Conservation (phyloP, 2,329 filamentous ascomycete genomes). For the Gnomoniopsis smithogilvyi region DNA sequence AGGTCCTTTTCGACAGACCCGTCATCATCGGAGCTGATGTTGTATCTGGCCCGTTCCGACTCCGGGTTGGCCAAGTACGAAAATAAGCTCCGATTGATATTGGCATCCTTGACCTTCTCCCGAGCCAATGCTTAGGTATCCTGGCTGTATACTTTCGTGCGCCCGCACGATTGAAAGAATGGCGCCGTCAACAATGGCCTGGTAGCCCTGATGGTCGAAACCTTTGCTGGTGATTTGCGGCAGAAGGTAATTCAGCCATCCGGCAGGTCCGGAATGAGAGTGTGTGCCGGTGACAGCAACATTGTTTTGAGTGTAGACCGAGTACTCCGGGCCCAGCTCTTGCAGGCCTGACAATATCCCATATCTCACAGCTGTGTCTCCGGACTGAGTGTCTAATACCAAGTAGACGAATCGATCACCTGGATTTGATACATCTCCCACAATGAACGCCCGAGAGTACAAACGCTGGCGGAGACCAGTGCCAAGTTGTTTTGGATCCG, state of each 20-base stretch:
- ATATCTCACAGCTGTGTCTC: constrained; percentile 82
- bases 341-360: constrained; percentile 73
- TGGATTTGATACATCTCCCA: constrained; percentile 64
- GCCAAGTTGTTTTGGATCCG: constrained; percentile 74
- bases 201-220: constrained; percentile 81
- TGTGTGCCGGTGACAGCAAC: constrained; percentile 90
- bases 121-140: constrained; percentile 67
- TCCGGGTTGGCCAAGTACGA: constrained; percentile 85
- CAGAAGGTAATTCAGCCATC: constrained; percentile 88
- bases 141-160: constrained; percentile 64
- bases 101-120: constrained; percentile 70
- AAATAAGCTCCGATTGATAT: constrained; percentile 85
- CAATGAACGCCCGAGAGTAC: constrained; percentile 83
- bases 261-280: constrained; percentile 84
- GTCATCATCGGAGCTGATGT: constrained; percentile 47
- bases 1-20: constrained; percentile 66
- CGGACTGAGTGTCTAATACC: constrained; percentile 80
- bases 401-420: constrained; percentile 78
- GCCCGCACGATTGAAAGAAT: constrained; percentile 77
- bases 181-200: constrained; percentile 81
- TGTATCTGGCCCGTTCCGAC: constrained; percentile 69
- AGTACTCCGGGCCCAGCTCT: constrained; percentile 66
- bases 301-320: constrained; percentile 73
- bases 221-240: constrained; percentile 85
- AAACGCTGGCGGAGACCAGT: constrained; percentile 80